Evolutionary conservation across 23 red algal species (phyloP), one percentile per base, ranked within the genome.

Genomic region (Chondrus crispus): DNA sequence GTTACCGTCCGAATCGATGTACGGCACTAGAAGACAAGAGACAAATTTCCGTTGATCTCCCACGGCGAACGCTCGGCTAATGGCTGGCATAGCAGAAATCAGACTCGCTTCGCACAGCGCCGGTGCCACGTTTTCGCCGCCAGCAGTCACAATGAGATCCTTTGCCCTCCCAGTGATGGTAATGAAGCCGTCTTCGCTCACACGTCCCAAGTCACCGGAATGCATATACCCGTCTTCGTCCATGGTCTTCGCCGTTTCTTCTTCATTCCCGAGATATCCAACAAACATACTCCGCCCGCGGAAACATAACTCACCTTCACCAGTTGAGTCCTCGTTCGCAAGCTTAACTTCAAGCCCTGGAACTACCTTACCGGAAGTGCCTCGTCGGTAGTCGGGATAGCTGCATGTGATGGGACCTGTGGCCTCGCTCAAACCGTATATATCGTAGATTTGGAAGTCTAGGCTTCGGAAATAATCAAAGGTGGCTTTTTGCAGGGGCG

Each of bases 51-150:
- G 80, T 39, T 84, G 43, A 42, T 98, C 96, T 38, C 96, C 96
- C 19, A 98, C 80, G 20, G 91, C 93, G 85, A 95, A 81, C 29
- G 86, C 96, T 43, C 91, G 88, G 30, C 80, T 60, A 42, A 98
- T 87, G 36, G 89, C 92, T 19, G 80, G 50, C 82, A 95, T 74
- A 12, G 54, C 82, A 29, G 73, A 44, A 37, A 68, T 84, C 32
- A 98, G 42, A 30, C 85, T 62, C 62, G 62, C 37, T 80, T 98
- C 96, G 29, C 92, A 68, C 43, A 93, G 75, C 9, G 73, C 53
- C 4, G 96, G 96, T 16, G 96, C 96, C 48, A 98, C 90, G 74
- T 95, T 95, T 74, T 98, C 94, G 36, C 96, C 96, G 3, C 96
- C 96, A 18, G 93, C 83, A 40, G 96, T 98, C 24, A 95, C 89